Evolutionary conservation across 441 rosid genomes (phyloP), one percentile per base, ranked within the genome.

Genomic region (Omphalea diandra): DNA sequence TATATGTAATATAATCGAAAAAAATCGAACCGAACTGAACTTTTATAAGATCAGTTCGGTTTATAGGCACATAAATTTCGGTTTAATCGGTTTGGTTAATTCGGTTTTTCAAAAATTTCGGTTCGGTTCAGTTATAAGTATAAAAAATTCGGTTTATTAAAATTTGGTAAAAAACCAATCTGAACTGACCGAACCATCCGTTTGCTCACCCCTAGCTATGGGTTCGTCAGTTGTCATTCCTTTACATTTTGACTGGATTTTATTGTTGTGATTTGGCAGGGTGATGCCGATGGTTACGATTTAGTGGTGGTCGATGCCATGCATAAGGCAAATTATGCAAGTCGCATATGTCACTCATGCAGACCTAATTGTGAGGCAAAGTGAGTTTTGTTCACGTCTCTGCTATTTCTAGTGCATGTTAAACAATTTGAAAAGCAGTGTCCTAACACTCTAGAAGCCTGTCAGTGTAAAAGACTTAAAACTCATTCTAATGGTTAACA

Each of bases 221-320:
- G 26, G 15, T 32, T 60, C 77, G 44, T 65, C 63, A 33, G 26
- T 12, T 33, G 54, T 32, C 2, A n/a, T 43, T 58, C 60, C 56
- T 67, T 43, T 55, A 29, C 74, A 22, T 65, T 82, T 22, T 73
- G 60, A 70, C 43, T 14, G 75, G 44, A 72, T 76, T 65, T n/a
- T 55, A 62, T 26, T 79, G 58, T 73, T 76, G 54, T 57, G 73
- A 56, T 78, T 74, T 69, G 70, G 73, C 83, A 96, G 99, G 99
- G 99, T 80, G 99, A 96, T 76, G 97, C 98, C n/a, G 98, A 88
- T 85, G 99, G 99, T 55, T 96, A 91, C 80, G 99, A 96, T 88
- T 83, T 96, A 77, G 98, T 96, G 73, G 99, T 96, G 50, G 99
- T 96, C 66, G 99, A 96, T 84, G 99, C 99, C 63, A 96, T 96